Evolutionary conservation across 2,329 filamentous ascomycete species (phyloP).

Genomic region (Dothideomycetes sp.): DNA sequence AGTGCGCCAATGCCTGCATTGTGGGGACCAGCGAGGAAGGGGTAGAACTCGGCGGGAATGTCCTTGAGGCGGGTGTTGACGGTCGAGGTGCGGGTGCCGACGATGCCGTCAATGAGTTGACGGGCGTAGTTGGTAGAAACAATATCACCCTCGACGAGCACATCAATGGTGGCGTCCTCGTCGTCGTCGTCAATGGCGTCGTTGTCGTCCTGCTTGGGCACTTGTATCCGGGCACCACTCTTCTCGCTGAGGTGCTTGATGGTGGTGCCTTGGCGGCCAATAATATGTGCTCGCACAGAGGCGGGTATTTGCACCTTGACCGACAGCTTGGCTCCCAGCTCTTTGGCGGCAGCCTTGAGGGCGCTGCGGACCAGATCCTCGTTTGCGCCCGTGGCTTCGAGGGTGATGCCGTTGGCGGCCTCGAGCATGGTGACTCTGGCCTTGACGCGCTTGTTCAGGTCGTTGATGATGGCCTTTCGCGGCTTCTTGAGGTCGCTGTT

Average conservation of each 20-base stretch:
- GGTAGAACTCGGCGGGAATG: conserved; percentile 86
- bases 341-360: conserved; percentile 76
- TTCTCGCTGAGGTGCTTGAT: conserved; percentile 85
- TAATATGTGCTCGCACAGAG: conserved; percentile 78
- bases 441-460: conserved; percentile 86
- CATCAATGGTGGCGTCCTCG: conserved; percentile 67
- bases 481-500: conserved; percentile 73
- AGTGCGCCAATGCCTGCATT: conserved; percentile 57
- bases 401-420: conserved; percentile 63
- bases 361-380: conserved; percentile 71
- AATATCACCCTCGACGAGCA: conserved; percentile 82
- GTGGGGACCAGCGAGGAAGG: conserved; percentile 78
- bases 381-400: conserved; percentile 75
- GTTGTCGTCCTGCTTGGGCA: conserved; percentile 67
- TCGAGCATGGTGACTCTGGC: conserved; percentile 70
- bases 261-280: conserved; percentile 79
- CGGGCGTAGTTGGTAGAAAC: conserved; percentile 76
- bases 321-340: conserved; percentile 71
- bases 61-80: conserved; percentile 71
- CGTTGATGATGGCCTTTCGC: conserved; percentile 72
- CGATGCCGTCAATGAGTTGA: conserved; percentile 76
- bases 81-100: conserved; percentile 72
- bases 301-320: conserved; percentile 71
- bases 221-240: conserved; percentile 80
- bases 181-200: conserved; percentile 54